Base-by-base conservation (phyloP, 2,329 filamentous ascomycete genomes). In the Talaromyces sp. region DNA sequence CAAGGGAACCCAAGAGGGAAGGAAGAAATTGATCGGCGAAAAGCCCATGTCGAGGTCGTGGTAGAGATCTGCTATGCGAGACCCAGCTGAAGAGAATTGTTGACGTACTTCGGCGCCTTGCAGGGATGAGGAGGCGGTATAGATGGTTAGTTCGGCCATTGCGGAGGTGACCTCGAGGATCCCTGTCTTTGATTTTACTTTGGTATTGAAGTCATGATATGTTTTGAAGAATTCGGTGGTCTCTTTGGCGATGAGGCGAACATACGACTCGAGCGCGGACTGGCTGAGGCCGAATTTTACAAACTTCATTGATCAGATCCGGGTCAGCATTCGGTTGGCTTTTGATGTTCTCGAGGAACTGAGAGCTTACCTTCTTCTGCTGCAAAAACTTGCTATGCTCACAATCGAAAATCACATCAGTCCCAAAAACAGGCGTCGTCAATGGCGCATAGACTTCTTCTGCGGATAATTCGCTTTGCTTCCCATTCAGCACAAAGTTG, bases 341-440 rank as follows among this genome's bases (percentile, higher is more conserved):
- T 13, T 10, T 14, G 50, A 1, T 7, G 0, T 8, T 54, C 27
- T 22, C 13, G 7, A 33, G 27, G n/a, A 16, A 8, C 2, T 35
- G 9, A 5, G 14, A 68, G 35, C 27, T 31, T 76, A 93, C 91
- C 87, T 94, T 95, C 84, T 96, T 96, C 83, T 96, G 92, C 81
- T 96, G 92, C 92, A 96, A 96, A 74, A 96, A 86, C 80, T 96
- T 96, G 66, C 91, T 84, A 76, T 96, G 96, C 49, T 92, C 91
- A 80, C 92, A 95, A 76, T 96, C 92, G 75, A 96, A 96, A 62
- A 96, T 91, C 31, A 96, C 92, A 80, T 93, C 89, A 72, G 87
- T 88, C 70, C 92, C 92, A 75, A 96, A 96, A 3, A 89, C 86
- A 52, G 86, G 86, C 6, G 85, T 87, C 27, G 84, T 87, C 65